Conservation (phyloP, 1,139 yeast species). For the Torulaspora globosa region DNA sequence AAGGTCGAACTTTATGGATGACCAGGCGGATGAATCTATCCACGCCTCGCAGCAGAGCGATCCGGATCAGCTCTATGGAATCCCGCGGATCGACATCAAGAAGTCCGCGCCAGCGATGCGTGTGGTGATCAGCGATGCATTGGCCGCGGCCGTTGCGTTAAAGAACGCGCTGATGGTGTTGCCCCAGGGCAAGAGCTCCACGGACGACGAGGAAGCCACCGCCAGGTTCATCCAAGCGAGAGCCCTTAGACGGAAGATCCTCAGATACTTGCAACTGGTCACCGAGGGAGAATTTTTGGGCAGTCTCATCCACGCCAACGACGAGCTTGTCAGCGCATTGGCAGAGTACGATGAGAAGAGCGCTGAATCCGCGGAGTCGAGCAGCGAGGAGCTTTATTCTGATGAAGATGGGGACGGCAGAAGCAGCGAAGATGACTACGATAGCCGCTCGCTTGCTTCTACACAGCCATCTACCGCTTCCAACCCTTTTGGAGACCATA, state of each 20-base stretch:
- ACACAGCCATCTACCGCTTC: slow-evolving; percentile 15
- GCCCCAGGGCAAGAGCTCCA: slow-evolving; percentile 50
- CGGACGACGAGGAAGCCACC: slow-evolving; percentile 57
- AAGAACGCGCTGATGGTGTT: slow-evolving; percentile 60
- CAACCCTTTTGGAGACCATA: slow-evolving; percentile 32
- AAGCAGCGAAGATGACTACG: slow-evolving; percentile 18
- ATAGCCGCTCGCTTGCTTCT: slow-evolving; percentile 13
- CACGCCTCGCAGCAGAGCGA: slow-evolving; percentile 13
- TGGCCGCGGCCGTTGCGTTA: slow-evolving; percentile 70
- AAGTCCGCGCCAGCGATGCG: slow-evolving; percentile 74
- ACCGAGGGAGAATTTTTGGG: slow-evolving; percentile 81
- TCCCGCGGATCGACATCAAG: slow-evolving; percentile 64
- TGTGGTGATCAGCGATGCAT: slow-evolving; percentile 67
- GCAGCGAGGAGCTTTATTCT: slow-evolving; percentile 41
- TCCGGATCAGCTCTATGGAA: slow-evolving; percentile 48
- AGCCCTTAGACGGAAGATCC: slow-evolving; percentile 66
- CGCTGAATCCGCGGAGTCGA: slow-evolving; percentile 45
- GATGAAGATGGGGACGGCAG: slow-evolving; percentile 32
- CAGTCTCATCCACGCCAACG: slow-evolving; percentile 80
- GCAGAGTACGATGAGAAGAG: slow-evolving; percentile 61
- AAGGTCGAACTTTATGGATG: slow-evolving; percentile 43
- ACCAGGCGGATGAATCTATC: slow-evolving; percentile 43
- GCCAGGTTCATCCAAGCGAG: slow-evolving; percentile 70
- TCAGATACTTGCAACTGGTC: slow-evolving; percentile 77
- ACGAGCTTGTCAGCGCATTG: slow-evolving; percentile 72